Conservation (phyloP, 495 filamentous ascomycete genomes). For the Penicillium lagena region DNA sequence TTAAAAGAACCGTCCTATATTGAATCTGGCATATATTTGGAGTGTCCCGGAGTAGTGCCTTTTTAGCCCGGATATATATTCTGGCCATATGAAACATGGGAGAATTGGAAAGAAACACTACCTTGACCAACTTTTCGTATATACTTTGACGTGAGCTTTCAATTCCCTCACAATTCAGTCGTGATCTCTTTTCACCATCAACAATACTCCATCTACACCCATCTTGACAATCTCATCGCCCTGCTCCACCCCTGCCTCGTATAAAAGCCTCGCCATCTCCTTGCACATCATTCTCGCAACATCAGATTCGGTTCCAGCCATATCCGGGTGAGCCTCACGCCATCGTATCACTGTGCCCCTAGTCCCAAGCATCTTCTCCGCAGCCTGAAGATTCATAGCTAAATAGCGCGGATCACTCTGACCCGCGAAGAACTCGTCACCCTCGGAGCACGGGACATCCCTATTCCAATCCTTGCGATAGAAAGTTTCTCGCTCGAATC, state of each 20-base stretch:
- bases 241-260: conserved; percentile 14
- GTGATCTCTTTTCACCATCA: conserved; percentile 12
- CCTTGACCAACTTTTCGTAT: too few species aligned
- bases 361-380: conserved; percentile 30
- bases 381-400: conserved; percentile 17
- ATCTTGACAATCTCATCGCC: conserved; percentile 12
- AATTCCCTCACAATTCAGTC: too few species aligned
- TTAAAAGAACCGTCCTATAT: conserved; percentile 7
- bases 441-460: conserved; percentile 6
- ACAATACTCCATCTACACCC: conserved; percentile 4
- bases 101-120: too few species aligned
- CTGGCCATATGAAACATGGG: too few species aligned
- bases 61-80: not conserved
- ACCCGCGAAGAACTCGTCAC: conserved; percentile 11
- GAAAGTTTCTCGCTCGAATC: conserved; percentile 23
- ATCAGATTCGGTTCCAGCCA: conserved; percentile 19
- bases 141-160: too few species aligned
- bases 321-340: conserved; percentile 39
- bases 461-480: conserved; percentile 39
- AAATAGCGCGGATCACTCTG: conserved; percentile 7
- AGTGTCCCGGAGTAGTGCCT: not conserved
- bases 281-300: conserved; percentile 13
- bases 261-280: conserved; percentile 12
- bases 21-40: conserved; percentile 3
- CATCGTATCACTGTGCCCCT: conserved; percentile 41